phyloP scores from a whole-genome alignment of 371 early-diverging fungal species.

The Lichtheimia hyalospora region DNA sequence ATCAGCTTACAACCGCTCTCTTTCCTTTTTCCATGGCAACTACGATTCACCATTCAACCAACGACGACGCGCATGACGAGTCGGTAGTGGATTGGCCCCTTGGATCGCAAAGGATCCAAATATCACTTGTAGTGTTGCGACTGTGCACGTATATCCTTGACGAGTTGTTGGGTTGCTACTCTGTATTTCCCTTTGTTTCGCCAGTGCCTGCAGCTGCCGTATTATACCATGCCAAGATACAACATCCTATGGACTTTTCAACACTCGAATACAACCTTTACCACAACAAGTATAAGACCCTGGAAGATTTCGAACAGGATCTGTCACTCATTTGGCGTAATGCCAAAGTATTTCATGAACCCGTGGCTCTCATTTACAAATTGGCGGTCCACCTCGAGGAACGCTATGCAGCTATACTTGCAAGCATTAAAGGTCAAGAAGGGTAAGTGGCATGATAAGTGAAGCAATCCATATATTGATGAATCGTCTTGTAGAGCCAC shows the following conservation, averaged over 20 bases:
- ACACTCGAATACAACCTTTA: constrained; percentile 35
- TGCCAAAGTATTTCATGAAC: constrained; percentile 35
- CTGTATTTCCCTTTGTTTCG: constrained; percentile 28
- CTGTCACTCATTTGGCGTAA: constrained; percentile 43
- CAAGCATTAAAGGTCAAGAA: constrained; percentile 15
- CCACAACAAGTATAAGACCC: constrained; percentile 23
- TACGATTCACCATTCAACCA: no score
- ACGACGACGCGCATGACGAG: no score
- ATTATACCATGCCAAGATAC: constrained; percentile 35
- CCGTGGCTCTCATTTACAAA: constrained; percentile 31
- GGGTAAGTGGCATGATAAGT: constrained; percentile 17
- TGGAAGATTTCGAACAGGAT: constrained; percentile 32
- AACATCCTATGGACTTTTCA: constrained; percentile 41
- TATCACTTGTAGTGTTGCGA: constrained; percentile 16
- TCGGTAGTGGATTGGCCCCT: constrained; percentile 3
- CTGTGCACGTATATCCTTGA: constrained; percentile 35
- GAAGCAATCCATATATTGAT: neutral
- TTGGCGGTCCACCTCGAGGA: constrained; percentile 24
- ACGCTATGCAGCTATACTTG: constrained; percentile 10
- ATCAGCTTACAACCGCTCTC: no score
- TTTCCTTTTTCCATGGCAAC: no score
- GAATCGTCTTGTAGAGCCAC: neutral
- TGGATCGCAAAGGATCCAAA: constrained; percentile 9
- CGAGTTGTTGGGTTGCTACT: constrained; percentile 23
- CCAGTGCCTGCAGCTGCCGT: constrained; percentile 33